A percentile compares a stretch with the other conserved stretches of the same genome.
phyloP scores from a whole-genome alignment of 2,329 filamentous ascomycete genomes.

The Fusarium sp. region DNA sequence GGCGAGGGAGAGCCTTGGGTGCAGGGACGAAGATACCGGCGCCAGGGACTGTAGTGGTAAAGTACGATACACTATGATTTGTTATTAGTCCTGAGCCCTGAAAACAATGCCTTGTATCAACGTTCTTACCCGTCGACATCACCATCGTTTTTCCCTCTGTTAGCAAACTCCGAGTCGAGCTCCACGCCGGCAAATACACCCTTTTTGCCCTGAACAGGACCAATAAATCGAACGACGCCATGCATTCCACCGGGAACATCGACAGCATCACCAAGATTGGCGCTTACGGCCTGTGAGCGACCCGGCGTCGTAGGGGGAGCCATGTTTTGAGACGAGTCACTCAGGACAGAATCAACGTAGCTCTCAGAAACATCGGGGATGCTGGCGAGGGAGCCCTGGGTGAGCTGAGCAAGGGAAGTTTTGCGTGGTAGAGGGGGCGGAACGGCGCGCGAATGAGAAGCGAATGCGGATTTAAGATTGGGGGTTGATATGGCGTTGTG shows the following conservation, averaged over 20 bases:
- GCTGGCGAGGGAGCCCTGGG: constrained; percentile 68
- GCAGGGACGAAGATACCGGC: constrained; percentile 94
- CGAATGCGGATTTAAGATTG: constrained; percentile 66
- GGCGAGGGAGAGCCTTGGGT: constrained; percentile 79
- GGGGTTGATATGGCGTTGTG: constrained; percentile 66
- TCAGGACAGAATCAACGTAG: constrained; percentile 67
- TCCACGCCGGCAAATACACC: constrained; percentile 94
- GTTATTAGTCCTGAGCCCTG: constrained; percentile 9
- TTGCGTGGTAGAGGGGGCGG: constrained; percentile 71
- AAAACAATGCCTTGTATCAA: not conserved
- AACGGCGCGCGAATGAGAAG: constrained; percentile 60
- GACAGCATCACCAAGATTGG: constrained; percentile 83
- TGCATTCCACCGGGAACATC: constrained; percentile 95
- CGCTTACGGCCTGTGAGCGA: constrained; percentile 60
- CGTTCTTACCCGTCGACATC: constrained; percentile 87
- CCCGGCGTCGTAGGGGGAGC: constrained; percentile 66
- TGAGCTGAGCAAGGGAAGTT: constrained; percentile 76
- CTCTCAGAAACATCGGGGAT: constrained; percentile 74
- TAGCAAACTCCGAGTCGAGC: constrained; percentile 81
- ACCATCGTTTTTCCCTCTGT: constrained; percentile 91
- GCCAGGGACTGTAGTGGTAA: constrained; percentile 79
- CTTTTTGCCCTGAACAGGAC: constrained; percentile 86
- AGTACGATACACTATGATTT: constrained; percentile 73
- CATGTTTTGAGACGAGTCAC: constrained; percentile 55
- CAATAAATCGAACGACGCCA: constrained; percentile 89